Evolutionary conservation across 352 stramenopile genomes (phyloP).

Genomic region (Phytophthora cactorum): DNA sequence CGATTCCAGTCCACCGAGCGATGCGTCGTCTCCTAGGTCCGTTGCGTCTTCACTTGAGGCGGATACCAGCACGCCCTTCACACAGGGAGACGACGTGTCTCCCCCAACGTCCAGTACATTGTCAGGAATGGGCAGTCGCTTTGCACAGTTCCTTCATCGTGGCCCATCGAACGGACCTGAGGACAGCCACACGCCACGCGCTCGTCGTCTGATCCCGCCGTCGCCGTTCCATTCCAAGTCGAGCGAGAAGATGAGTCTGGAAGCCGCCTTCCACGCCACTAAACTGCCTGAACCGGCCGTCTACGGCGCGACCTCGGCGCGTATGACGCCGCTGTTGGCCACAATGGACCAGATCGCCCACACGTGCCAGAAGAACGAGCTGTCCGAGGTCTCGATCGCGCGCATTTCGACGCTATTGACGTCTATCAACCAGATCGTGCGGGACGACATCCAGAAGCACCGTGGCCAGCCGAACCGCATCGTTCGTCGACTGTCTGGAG

Average conservation of each 20-base stretch:
- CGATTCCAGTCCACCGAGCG: slow-evolving; percentile 23
- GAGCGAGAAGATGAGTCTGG: slow-evolving; percentile 30
- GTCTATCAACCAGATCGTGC: slow-evolving; percentile 73
- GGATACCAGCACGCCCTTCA: slow-evolving; percentile 30
- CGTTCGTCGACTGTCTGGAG: slow-evolving; percentile 54
- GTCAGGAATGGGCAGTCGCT: slow-evolving; percentile 33
- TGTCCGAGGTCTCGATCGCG: slow-evolving; percentile 68
- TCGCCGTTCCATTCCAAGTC: slow-evolving; percentile 34
- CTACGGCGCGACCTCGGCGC: slow-evolving; percentile 33
- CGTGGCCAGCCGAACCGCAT: slow-evolving; percentile 42
- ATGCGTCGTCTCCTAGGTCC: slow-evolving; percentile 36
- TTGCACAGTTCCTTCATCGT: slow-evolving; percentile 46
- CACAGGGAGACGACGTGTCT: slow-evolving; percentile 18
- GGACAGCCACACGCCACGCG: slow-evolving; percentile 17
- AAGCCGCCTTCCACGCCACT: slow-evolving; percentile 33
- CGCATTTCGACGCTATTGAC: slow-evolving; percentile 70
- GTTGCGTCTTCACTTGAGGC: slow-evolving; percentile 32
- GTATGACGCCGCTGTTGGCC: slow-evolving; percentile 50
- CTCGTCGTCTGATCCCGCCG: slow-evolving; percentile 25
- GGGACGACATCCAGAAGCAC: slow-evolving; percentile 64
- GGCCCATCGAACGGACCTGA: slow-evolving; percentile 19
- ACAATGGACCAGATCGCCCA: slow-evolving; percentile 58
- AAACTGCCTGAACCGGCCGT: slow-evolving; percentile 24
- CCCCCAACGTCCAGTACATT: slow-evolving; percentile 13
- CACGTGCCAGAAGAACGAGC: slow-evolving; percentile 61